These are phyloP conservation scores for Telfairia occidentalis DNA, from an alignment of 331 rosid species.

Conservation along the genomic window DNA sequence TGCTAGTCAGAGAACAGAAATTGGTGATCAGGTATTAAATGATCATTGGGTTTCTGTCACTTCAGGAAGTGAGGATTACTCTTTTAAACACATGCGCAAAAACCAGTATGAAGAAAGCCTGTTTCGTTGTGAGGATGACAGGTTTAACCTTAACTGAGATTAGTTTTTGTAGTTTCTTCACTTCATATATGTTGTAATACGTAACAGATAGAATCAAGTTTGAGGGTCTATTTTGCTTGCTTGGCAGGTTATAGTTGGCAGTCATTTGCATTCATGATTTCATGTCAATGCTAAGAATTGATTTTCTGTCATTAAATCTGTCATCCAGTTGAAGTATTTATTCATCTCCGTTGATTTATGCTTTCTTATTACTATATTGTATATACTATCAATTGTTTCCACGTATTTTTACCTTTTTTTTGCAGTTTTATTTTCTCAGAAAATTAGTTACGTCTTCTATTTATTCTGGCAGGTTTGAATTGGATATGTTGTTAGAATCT, in stretches of 20 bases:
- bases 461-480: conserved; percentile 58
- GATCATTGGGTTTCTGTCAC: conserved; percentile 99
- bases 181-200: not conserved
- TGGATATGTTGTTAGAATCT: conserved; percentile 94
- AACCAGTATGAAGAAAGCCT: conserved; percentile 97
- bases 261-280: not conserved
- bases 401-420: not conserved
- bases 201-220: not conserved
- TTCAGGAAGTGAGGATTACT: conserved; percentile 99
- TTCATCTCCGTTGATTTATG: not conserved
- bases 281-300: not conserved
- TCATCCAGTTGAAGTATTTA: not conserved
- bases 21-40: conserved; percentile 84
- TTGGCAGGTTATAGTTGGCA: not conserved
- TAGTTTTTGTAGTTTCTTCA: not conserved
- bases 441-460: not conserved
- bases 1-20: conserved; percentile 85
- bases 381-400: not conserved
- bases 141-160: conserved; percentile 34
- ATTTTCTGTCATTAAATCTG: not conserved
- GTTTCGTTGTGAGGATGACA: conserved; percentile 97
- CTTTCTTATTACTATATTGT: not conserved
- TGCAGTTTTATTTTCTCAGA: conserved; percentile 8
- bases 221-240: not conserved
- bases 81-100: conserved; percentile 96